Conservation (phyloP, 352 stramenopile species). For the Thalassiosira mediterranea region DNA sequence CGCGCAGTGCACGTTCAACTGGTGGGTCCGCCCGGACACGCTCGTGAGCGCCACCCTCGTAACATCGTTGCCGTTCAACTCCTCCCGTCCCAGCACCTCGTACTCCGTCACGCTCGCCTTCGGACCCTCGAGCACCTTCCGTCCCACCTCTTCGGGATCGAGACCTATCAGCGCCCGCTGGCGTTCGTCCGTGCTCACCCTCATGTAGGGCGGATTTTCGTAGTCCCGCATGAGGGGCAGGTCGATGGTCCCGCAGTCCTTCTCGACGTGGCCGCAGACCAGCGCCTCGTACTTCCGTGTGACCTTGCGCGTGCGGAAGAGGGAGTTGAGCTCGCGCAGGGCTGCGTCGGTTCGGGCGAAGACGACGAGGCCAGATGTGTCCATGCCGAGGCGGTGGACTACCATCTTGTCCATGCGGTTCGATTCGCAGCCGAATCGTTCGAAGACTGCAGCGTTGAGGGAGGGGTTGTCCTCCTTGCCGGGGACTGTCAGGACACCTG, state of each 20-base stretch:
- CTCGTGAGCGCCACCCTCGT: conserved; percentile 73
- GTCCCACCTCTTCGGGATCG: conserved; percentile 54
- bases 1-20: conserved; percentile 92
- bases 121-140: conserved; percentile 72
- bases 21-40: conserved; percentile 89
- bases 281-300: conserved; percentile 78
- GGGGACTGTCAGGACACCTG: conserved; percentile 73
- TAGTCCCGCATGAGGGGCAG: conserved; percentile 78
- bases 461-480: conserved; percentile 60
- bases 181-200: conserved; percentile 73
- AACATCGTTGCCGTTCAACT: conserved; percentile 67
- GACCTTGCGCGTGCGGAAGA: conserved; percentile 74
- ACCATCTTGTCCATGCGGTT: conserved; percentile 76
- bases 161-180: conserved; percentile 65
- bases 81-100: conserved; percentile 62
- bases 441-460: conserved; percentile 63
- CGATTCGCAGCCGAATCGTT: conserved; percentile 56
- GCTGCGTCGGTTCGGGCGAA: conserved; percentile 71
- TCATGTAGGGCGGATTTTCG: conserved; percentile 75
- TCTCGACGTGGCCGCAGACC: conserved; percentile 68
- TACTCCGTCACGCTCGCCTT: conserved; percentile 80
- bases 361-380: conserved; percentile 81
- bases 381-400: conserved; percentile 80
- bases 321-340: conserved; percentile 63
- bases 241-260: conserved; percentile 67